Percentiles rank a stretch among this genome's conserved stretches.
These are phyloP conservation scores for Moniliophthora roreri DNA, from an alignment of 1,284 basidiomycete genomes.

Conservation along the genomic window DNA sequence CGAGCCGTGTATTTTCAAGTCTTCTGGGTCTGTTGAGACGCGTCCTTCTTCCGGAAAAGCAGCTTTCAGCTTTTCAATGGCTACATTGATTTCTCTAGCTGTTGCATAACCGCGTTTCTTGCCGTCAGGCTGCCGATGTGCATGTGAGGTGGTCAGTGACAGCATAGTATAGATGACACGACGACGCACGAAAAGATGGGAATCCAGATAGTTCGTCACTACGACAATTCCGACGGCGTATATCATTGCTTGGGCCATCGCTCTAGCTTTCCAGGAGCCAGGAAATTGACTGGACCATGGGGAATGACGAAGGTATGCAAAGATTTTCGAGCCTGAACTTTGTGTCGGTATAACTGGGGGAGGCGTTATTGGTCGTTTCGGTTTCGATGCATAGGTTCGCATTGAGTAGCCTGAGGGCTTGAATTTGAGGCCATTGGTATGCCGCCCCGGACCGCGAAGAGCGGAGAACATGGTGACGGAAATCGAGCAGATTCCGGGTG, in stretches of 20 bases:
- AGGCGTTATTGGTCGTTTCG: too few species aligned
- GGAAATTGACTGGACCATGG: conserved; percentile 38
- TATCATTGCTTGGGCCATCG: conserved; percentile 31
- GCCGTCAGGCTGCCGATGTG: conserved; percentile 13
- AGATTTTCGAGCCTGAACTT: background rate
- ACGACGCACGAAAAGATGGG: conserved; percentile 27
- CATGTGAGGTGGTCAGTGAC: too few species aligned
- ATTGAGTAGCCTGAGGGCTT: too few species aligned
- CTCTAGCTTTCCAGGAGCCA: conserved; percentile 28
- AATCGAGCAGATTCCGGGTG: too few species aligned
- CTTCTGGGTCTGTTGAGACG: conserved; percentile 50
- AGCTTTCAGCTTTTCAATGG: conserved; percentile 53
- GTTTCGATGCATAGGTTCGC: too few species aligned
- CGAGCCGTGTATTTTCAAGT: conserved; percentile 56
- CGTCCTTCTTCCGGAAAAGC: conserved; percentile 44
- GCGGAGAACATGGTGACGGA: too few species aligned
- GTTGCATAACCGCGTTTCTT: conserved; percentile 40
- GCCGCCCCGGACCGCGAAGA: too few species aligned
- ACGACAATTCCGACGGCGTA: conserved; percentile 35
- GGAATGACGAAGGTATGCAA: conserved; percentile 24
- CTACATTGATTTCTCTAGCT: conserved; percentile 44
- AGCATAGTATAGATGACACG: background rate
- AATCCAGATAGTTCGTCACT: conserved; percentile 26
- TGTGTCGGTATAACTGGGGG: too few species aligned
- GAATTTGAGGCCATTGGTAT: too few species aligned